Evolutionary conservation across 352 stramenopile species (phyloP).

Genomic region (Phytophthora sp.): DNA sequence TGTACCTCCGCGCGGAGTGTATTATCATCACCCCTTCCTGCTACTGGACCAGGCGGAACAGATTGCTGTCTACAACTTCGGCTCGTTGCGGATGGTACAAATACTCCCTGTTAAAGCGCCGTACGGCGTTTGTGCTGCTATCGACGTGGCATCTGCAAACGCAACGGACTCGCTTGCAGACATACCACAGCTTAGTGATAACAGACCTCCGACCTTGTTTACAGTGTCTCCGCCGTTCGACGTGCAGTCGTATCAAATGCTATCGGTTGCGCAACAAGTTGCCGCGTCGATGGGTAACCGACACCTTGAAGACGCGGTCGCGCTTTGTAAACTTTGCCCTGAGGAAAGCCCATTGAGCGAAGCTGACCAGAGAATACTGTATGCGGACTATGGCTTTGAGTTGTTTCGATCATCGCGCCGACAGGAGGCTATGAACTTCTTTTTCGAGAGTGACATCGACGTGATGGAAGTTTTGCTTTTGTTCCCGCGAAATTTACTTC

Average conservation of each 20-base stretch:
- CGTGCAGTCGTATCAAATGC: slow-evolving; percentile 62
- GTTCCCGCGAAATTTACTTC: slow-evolving; percentile 75
- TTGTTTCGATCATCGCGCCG: slow-evolving; percentile 47
- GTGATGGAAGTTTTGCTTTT: slow-evolving; percentile 70
- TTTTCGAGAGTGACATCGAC: slow-evolving; percentile 49
- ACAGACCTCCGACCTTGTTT: slow-evolving; percentile 44
- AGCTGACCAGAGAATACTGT: slow-evolving; percentile 55
- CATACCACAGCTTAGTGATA: slow-evolving; percentile 11
- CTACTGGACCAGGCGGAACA: slow-evolving; percentile 64
- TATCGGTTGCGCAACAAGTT: slow-evolving; percentile 57
- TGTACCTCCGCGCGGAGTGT: slow-evolving; percentile 40
- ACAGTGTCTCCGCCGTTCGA: slow-evolving; percentile 49
- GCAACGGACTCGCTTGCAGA: background rate
- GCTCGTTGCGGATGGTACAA: slow-evolving; percentile 59
- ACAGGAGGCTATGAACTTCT: slow-evolving; percentile 67
- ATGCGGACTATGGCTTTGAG: slow-evolving; percentile 60
- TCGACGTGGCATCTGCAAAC: slow-evolving; percentile 27
- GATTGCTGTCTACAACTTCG: slow-evolving; percentile 70
- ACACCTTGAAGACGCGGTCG: slow-evolving; percentile 62
- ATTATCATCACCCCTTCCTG: slow-evolving; percentile 75
- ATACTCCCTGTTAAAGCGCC: slow-evolving; percentile 59
- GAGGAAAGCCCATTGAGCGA: slow-evolving; percentile 67
- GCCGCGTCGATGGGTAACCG: slow-evolving; percentile 39
- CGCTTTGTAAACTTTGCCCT: slow-evolving; percentile 70
- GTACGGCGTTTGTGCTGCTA: slow-evolving; percentile 41